phyloP scores from a whole-genome alignment of 768 basidiomycete species.

The Pholiota conissans region DNA sequence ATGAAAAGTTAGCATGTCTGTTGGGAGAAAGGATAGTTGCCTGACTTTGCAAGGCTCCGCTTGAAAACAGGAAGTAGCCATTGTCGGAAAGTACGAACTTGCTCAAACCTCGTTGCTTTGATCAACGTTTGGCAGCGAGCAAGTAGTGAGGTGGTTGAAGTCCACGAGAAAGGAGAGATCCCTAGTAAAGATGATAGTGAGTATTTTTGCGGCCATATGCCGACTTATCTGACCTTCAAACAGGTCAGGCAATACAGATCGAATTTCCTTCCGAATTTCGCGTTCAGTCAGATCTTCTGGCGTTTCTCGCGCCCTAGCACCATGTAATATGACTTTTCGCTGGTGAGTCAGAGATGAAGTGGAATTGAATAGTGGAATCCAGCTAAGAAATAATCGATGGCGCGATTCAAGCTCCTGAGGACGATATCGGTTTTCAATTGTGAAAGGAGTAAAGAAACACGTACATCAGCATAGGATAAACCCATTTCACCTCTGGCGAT shows the following conservation, averaged over 20 bases:
- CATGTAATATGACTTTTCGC: conserved; percentile 69
- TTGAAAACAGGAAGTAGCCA: conserved; percentile 77
- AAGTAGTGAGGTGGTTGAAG: conserved; percentile 39
- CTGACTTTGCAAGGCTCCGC: conserved; percentile 52
- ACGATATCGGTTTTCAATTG: not conserved
- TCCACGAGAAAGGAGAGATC: conserved; percentile 19
- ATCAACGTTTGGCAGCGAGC: conserved; percentile 46
- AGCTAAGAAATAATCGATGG: conserved; percentile 68
- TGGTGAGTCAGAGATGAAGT: conserved; percentile 64
- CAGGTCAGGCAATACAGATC: conserved; percentile 60
- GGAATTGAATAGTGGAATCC: conserved; percentile 67
- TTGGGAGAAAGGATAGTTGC: not conserved
- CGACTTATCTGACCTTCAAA: conserved; percentile 52
- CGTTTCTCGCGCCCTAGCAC: conserved; percentile 64
- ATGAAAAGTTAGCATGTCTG: not conserved
- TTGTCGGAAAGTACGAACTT: conserved; percentile 64
- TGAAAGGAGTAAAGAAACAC: conserved; percentile 13
- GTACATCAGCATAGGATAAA: conserved; percentile 53
- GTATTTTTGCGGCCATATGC: too few species aligned
- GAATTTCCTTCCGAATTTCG: conserved; percentile 70
- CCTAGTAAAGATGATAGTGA: conserved; percentile 27
- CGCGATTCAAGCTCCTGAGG: conserved; percentile 50
- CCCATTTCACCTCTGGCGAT: conserved; percentile 76
- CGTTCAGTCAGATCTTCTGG: conserved; percentile 72
- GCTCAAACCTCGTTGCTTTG: conserved; percentile 68